phyloP scores from a whole-genome alignment of 306 rosid genomes.

The Acacia confusa region DNA sequence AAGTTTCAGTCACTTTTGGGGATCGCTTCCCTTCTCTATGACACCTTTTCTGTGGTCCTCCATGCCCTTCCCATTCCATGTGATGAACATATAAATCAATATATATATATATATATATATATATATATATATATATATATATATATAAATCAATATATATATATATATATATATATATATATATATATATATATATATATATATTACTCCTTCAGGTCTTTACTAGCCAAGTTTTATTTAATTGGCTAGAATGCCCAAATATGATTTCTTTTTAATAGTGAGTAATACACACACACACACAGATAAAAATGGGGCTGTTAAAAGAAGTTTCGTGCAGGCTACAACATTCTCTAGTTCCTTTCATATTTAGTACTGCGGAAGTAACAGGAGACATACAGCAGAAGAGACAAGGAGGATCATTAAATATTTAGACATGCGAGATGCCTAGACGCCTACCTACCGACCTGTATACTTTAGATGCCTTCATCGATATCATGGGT shows the following conservation, averaged over 20 bases:
- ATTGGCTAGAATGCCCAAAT: too few species aligned
- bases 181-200: too few species aligned
- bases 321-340: conserved; percentile 44
- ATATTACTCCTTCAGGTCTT: too few species aligned
- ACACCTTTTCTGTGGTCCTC: background rate
- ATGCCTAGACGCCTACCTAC: background rate
- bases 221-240: too few species aligned
- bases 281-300: too few species aligned
- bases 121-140: too few species aligned
- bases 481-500: background rate
- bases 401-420: conserved; percentile 2
- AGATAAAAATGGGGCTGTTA: conserved; percentile 5
- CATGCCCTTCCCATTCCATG: too few species aligned
- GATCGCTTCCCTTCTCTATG: background rate
- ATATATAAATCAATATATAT: too few species aligned
- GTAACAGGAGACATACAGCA: background rate
- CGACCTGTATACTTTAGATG: background rate
- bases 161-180: too few species aligned
- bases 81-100: too few species aligned
- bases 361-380: conserved; percentile 37
- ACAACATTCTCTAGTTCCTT: conserved; percentile 52
- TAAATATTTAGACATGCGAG: background rate
- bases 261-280: too few species aligned
- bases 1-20: background rate
- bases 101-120: too few species aligned